These are phyloP conservation scores for Sporothrix brunneoviolacea DNA, from an alignment of 2,329 filamentous ascomycete species.

Conservation along the genomic window DNA sequence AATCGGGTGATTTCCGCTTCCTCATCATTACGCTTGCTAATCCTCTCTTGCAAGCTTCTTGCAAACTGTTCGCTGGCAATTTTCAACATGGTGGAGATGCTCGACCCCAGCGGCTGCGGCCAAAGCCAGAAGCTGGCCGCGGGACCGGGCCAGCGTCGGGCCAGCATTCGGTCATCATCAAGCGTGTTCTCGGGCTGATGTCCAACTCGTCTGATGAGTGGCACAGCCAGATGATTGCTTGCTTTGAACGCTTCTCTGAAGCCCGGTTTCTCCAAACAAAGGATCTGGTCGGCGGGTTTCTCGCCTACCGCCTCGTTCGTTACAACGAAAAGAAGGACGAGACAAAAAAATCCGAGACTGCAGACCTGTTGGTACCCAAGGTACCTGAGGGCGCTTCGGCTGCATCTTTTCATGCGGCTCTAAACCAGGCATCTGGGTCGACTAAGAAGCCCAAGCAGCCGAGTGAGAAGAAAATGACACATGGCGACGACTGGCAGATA, in stretches of 20 bases:
- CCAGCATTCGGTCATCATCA: conserved; percentile 76
- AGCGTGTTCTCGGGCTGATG: conserved; percentile 73
- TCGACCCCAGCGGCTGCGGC: conserved; percentile 7
- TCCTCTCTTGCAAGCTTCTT: conserved; percentile 57
- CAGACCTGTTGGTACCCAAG: conserved; percentile 63
- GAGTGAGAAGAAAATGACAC: conserved; percentile 51
- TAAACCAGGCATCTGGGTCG: conserved; percentile 46
- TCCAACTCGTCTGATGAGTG: conserved; percentile 69
- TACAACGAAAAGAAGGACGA: conserved; percentile 62
- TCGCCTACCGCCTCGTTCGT: conserved; percentile 71
- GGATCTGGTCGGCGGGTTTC: conserved; percentile 69
- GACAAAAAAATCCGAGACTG: conserved; percentile 49
- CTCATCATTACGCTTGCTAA: conserved; percentile 73
- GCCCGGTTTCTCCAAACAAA: conserved; percentile 65
- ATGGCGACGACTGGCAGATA: conserved; percentile 85
- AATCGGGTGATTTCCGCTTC: conserved; percentile 67
- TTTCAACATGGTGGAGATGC: conserved; percentile 21
- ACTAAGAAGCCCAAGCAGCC: conserved; percentile 46
- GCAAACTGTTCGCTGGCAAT: conserved; percentile 34
- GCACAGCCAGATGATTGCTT: conserved; percentile 69
- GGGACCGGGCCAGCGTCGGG: conserved; percentile 45
- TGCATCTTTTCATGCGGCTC: conserved; percentile 70
- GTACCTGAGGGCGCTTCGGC: conserved; percentile 60
- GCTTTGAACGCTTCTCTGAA: conserved; percentile 67
- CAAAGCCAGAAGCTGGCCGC: conserved; percentile 17